phyloP scores from a whole-genome alignment of 768 basidiomycete species.

The Suillus decipiens region DNA sequence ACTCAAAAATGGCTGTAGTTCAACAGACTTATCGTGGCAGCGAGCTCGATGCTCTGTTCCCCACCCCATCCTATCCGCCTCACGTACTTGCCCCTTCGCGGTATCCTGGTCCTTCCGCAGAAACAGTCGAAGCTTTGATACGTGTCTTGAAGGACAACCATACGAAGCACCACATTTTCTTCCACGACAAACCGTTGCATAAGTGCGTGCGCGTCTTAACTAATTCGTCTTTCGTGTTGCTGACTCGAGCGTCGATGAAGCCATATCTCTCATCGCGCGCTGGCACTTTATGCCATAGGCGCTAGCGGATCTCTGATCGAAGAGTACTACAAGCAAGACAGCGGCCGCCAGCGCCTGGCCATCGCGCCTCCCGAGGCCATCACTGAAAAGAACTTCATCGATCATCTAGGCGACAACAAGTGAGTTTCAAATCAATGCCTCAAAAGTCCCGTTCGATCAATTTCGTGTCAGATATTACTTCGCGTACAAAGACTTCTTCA shows the following conservation, averaged over 20 bases:
- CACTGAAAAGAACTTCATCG: conserved; percentile 24
- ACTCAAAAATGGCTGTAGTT: background rate
- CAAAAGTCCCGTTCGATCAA: background rate
- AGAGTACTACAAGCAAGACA: conserved; percentile 28
- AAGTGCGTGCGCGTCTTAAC: conserved; percentile 39
- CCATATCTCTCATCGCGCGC: conserved; percentile 31
- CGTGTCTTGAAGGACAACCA: conserved; percentile 50
- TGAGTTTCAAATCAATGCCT: conserved; percentile 8
- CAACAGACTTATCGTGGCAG: background rate
- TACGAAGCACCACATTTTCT: conserved; percentile 48
- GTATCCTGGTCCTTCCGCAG: conserved; percentile 17
- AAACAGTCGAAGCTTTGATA: conserved; percentile 31
- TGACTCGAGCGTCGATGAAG: conserved; percentile 16
- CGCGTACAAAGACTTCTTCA: conserved; percentile 31
- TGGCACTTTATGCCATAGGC: conserved; percentile 31
- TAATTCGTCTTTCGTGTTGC: background rate
- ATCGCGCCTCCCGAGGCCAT: conserved; percentile 27
- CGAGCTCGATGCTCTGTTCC: conserved; percentile 13
- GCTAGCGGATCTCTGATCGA: conserved; percentile 25
- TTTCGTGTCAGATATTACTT: conserved; percentile 24
- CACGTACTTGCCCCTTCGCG: conserved; percentile 5
- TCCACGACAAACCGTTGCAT: conserved; percentile 48
- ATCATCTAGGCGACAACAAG: conserved; percentile 29
- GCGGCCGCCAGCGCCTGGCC: conserved; percentile 22
- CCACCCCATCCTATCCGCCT: conserved; percentile 12